Evolutionary conservation across 306 rosid genomes (phyloP).

Genomic region (Castanea crenata): DNA sequence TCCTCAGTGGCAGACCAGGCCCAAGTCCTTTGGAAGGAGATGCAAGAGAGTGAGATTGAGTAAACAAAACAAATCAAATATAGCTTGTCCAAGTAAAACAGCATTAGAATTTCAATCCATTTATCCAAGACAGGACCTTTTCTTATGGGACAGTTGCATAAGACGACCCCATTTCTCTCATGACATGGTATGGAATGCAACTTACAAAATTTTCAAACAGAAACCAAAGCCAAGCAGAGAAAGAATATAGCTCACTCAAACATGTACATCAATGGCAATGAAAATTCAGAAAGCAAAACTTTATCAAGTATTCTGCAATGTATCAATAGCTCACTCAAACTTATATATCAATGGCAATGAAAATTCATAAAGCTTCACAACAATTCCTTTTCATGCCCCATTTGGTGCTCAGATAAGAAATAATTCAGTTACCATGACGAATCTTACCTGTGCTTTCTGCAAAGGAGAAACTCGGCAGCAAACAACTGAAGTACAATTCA

Average conservation of each 20-base stretch:
- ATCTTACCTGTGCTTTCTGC: slow-evolving; percentile 94
- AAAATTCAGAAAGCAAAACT: not conserved
- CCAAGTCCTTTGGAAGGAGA: not conserved
- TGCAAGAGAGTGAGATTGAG: not conserved
- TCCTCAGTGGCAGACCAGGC: not conserved
- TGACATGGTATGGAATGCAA: not conserved
- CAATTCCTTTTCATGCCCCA: not conserved
- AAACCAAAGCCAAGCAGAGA: not conserved
- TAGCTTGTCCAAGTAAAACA: not conserved
- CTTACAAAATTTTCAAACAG: not conserved
- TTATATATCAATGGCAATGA: not conserved
- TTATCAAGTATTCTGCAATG: not conserved
- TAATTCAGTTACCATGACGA: not conserved
- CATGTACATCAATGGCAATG: too few relatives aligned
- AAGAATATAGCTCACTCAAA: not conserved
- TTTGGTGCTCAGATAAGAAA: not conserved
- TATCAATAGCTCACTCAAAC: not conserved
- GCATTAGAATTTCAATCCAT: not conserved
- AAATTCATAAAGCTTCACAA: not conserved
- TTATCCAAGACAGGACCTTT: not conserved
- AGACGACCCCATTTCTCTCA: not conserved
- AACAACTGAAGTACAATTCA: slow-evolving; percentile 90
- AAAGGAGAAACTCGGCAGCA: slow-evolving; percentile 99
- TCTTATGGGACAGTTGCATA: not conserved
- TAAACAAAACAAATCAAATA: not conserved